phyloP scores from a whole-genome alignment of 352 stramenopile genomes.

The Pythium dissimile region DNA sequence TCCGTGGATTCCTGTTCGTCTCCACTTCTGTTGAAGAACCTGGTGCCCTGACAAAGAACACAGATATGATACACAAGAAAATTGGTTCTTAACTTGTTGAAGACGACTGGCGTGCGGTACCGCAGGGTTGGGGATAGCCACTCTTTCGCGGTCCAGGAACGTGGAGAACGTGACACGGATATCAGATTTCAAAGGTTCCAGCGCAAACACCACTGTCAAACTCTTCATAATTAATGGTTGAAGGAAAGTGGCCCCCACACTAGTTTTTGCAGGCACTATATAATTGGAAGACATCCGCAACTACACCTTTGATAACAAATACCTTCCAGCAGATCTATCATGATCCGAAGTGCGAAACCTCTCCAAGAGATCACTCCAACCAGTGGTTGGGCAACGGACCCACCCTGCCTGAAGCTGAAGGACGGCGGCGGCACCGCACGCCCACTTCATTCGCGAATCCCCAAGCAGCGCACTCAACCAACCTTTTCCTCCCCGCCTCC shows the following conservation, averaged over 20 bases:
- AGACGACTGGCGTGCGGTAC: conserved; percentile 5
- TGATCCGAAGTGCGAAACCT: too few relatives aligned
- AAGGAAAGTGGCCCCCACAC: background rate
- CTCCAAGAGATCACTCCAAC: background rate
- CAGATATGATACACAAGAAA: background rate
- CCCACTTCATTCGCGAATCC: conserved; percentile 13
- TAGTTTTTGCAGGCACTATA: background rate
- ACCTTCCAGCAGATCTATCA: background rate
- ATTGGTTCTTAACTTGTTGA: conserved; percentile 2
- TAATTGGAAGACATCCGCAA: background rate
- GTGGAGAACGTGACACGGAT: conserved; percentile 7
- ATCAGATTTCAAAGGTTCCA: conserved; percentile 13
- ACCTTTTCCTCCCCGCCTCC: background rate
- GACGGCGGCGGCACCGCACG: conserved; percentile 12
- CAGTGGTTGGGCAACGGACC: conserved; percentile 5
- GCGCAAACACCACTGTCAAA: background rate
- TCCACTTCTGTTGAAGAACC: conserved; percentile 1
- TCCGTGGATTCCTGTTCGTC: conserved; percentile 2
- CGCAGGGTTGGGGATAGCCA: conserved; percentile 16
- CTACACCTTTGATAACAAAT: background rate
- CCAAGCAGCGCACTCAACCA: conserved; percentile 12
- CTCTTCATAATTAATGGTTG: background rate
- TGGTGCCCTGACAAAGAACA: conserved; percentile 2
- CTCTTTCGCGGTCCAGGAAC: conserved; percentile 17
- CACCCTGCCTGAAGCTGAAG: background rate